Evolutionary conservation across 768 basidiomycete genomes (phyloP).

Genomic region (Mycena albidolilacea): DNA sequence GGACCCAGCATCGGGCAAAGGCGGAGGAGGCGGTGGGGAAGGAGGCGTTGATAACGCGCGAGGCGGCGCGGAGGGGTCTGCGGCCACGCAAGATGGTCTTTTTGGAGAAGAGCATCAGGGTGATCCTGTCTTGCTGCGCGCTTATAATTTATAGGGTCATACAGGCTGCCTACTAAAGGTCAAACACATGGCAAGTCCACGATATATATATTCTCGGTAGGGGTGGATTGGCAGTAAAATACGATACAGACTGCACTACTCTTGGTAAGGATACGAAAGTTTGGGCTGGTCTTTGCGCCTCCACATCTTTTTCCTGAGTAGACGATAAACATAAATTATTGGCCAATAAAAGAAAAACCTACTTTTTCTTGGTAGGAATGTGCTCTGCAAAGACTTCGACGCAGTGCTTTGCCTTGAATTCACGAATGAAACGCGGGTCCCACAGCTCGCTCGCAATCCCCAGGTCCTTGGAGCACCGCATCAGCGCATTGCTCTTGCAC

Average conservation of each 20-base stretch:
- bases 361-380: conserved; percentile 92
- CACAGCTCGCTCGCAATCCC: conserved; percentile 97
- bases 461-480: conserved; percentile 97
- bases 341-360: conserved; percentile 49
- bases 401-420: conserved; percentile 90
- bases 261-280: conserved; percentile 92
- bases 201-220: background rate
- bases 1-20: conserved; percentile 67
- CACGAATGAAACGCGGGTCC: conserved; percentile 96
- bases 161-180: too few species aligned
- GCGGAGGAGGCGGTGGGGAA: conserved; percentile 63
- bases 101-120: conserved; percentile 64
- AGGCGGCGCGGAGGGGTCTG: conserved; percentile 71
- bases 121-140: background rate
- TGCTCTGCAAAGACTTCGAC: conserved; percentile 92
- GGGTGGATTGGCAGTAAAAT: background rate
- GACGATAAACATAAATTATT: background rate
- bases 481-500: conserved; percentile 96
- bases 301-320: conserved; percentile 89
- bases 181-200: too few species aligned
- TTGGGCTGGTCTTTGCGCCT: conserved; percentile 88
- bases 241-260: conserved; percentile 52
- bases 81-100: conserved; percentile 66
- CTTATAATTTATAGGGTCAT: too few species aligned
- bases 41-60: conserved; percentile 67